Evolutionary conservation across 441 rosid genomes (phyloP), one percentile per base, ranked within the genome.

Genomic region (Croton laevigatus): DNA sequence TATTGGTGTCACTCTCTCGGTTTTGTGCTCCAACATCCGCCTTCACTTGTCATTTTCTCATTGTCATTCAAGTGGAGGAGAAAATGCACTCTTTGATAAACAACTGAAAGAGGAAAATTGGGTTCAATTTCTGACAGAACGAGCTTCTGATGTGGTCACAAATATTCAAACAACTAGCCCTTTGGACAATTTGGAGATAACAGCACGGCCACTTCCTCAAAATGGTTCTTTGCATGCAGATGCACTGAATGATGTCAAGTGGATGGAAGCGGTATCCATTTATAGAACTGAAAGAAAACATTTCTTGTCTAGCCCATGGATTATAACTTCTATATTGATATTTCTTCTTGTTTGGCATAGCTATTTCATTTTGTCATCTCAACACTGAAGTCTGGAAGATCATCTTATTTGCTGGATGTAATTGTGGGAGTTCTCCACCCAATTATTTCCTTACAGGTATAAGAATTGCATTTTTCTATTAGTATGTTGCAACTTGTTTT

Each of bases 221-320:
- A 86, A 83, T 81, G 91, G 82, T 72, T 73, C 57, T 68, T 73
- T 82, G 71, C 82, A 85, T 77, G 86, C 89, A 5, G 91, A 85
- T 80, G 80, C 86, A 52, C 91, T 79, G 67, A 93, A 89, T 71
- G 97, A 96, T 76, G 89, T 90, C 76, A 93, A 91, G 85, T 96
- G 99, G 99, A 96, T 96, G 97, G 99, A 96, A 77, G 88, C 98
- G 92, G 99, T 96, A 93, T 66, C 72, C 68, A 76, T 67, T 63
- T 67, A 17, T 72, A 70, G 57, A 65, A 3, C 44, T 38, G 37
- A 73, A 40, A 49, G 11, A 60, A 37, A 27, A 27, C 32, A 27
- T 40, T 32, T 48, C 46, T 37, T 49, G 5, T 22, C 23, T 19
- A 19, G 19, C 7, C 71, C 7, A 70, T 38, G 46, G 20, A 64